A percentile compares a stretch with the other conserved stretches of the same genome.
Conservation (phyloP, 331 rosid genomes). For the Quercus lobata region DNA sequence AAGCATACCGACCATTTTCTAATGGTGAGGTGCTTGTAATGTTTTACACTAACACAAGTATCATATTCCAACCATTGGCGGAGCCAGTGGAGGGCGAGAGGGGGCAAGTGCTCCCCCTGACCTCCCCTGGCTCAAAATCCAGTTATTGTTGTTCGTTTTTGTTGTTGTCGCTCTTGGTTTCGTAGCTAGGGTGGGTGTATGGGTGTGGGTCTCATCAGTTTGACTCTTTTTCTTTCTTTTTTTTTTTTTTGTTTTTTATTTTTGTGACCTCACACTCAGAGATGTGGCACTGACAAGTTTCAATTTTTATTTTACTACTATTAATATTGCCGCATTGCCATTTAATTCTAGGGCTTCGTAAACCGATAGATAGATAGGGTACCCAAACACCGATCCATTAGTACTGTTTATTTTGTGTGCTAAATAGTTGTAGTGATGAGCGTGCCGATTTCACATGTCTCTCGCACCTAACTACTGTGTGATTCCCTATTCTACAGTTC, state of each 20-base stretch:
- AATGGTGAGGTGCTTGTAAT: no score
- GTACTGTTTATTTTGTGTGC: background rate
- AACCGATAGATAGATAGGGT: background rate
- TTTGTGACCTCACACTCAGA: slow-evolving; percentile 17
- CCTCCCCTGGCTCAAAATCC: background rate
- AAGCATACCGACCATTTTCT: no score
- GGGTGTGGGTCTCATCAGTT: slow-evolving; percentile 7
- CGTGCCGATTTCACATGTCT: no score
- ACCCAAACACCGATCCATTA: background rate
- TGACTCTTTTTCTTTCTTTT: slow-evolving; percentile 4
- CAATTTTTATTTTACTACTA: background rate
- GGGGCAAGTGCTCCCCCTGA: no score
- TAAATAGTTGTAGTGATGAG: no score
- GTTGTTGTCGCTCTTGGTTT: background rate
- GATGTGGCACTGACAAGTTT: slow-evolving; percentile 18
- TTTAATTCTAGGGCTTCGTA: background rate
- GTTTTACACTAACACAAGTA: no score
- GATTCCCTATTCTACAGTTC: no score
- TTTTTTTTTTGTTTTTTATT: background rate
- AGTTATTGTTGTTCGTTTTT: slow-evolving; percentile 19
- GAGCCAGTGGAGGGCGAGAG: no score
- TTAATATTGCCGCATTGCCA: no score
- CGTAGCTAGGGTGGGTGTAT: slow-evolving; percentile 20
- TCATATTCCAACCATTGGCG: no score
- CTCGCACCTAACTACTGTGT: no score